A percentile compares a stretch with the other conserved stretches of the same genome.
Conservation (phyloP, 169 alveolate genomes). For the Pseudocohnilembus persalinus region DNA sequence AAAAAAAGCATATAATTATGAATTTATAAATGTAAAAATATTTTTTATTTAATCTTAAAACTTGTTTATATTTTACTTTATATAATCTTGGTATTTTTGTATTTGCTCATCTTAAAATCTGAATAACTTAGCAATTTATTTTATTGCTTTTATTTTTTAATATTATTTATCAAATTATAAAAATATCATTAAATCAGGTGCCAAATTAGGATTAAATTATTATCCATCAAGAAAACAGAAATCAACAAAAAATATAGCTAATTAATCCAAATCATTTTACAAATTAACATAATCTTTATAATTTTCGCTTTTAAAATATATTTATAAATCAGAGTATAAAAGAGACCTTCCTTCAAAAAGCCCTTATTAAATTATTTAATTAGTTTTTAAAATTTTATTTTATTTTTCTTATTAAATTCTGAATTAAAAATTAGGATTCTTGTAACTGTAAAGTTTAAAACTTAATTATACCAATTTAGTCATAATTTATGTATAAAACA, state of each 20-base stretch:
- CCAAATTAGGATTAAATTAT: not conserved
- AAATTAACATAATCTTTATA: not conserved
- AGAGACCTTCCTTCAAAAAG: not conserved
- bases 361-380: too few relatives aligned
- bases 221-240: not conserved
- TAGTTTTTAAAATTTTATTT: too few relatives aligned
- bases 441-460: not conserved
- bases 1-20: too few relatives aligned
- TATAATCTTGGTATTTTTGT: not conserved
- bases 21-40: too few relatives aligned
- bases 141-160: too few relatives aligned
- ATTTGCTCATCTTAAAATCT: not conserved
- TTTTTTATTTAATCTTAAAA: too few relatives aligned
- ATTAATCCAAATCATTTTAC: not conserved
- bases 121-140: not conserved
- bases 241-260: not conserved
- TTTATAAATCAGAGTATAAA: not conserved
- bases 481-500: not conserved
- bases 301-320: not conserved
- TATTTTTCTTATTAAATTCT: too few relatives aligned
- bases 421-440: not conserved
- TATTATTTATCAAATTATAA: not conserved
- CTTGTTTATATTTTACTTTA: too few relatives aligned
- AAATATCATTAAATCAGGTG: not conserved
- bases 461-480: not conserved